Conservation (phyloP, 202 grass and related monocot genomes). For the Zizania palustris region DNA sequence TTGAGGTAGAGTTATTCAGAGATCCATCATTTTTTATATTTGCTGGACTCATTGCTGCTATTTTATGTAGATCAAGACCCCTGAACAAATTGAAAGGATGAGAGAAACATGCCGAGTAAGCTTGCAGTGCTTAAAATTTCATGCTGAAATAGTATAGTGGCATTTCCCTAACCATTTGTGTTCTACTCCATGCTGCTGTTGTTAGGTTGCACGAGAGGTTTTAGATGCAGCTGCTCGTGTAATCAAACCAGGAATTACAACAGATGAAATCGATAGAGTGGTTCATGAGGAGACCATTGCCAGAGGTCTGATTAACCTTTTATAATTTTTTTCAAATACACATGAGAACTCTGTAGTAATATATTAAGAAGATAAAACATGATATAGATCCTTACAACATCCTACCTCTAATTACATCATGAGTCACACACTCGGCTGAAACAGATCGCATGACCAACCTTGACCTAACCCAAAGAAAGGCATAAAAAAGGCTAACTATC, state of each 20-base stretch:
- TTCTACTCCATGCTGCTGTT: constrained; percentile 24
- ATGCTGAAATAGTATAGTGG: constrained; percentile 25
- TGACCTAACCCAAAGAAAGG: no score
- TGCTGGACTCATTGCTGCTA: constrained; percentile 14
- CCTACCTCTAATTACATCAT: no score
- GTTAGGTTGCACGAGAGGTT: constrained; percentile 94
- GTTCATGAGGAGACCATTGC: constrained; percentile 94
- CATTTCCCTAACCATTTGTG: constrained; percentile 39
- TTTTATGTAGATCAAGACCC: constrained; percentile 82
- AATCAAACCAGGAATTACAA: constrained; percentile 94
- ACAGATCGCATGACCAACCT: no score
- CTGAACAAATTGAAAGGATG: constrained; percentile 91
- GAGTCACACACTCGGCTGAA: no score
- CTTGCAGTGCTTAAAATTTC: constrained; percentile 28
- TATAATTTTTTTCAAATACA: constrained; percentile 32
- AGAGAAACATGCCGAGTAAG: constrained; percentile 97
- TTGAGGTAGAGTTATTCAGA: constrained; percentile 68
- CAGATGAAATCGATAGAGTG: constrained; percentile 98
- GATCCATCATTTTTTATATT: constrained; percentile 40
- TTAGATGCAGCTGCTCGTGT: constrained; percentile 87
- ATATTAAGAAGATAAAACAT: no score
- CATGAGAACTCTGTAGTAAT: no score
- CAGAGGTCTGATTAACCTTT: constrained; percentile 57
- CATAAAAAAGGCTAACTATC: no score
- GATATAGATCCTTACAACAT: no score